Base-by-base conservation (phyloP, 2,329 filamentous ascomycete species). In the Chaetomiaceae sp. region DNA sequence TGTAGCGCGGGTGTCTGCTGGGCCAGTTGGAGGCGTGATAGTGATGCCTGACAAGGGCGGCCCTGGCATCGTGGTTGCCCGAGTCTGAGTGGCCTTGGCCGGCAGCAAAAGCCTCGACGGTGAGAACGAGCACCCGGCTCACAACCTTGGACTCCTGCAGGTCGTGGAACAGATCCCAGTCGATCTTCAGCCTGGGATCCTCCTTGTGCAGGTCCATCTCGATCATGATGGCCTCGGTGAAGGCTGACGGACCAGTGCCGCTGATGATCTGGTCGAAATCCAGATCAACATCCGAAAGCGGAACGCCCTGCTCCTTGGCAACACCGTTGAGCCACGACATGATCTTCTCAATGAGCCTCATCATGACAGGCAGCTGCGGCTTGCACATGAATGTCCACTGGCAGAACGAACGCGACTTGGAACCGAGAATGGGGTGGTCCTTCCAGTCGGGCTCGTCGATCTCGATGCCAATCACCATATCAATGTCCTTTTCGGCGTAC, bases 361-460 rank as follows among this genome's bases (percentile, higher is more conserved):
- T 73, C 82, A 89, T 87, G 51, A 88, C 82, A 1, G 83, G 82
- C 23, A 84, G 76, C 16, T 75, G 72, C 1, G 85, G 84, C 64
- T 87, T 86, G 61, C 80, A 80, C 72, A 86, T 84, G 62, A 88
- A 86, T 0, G 85, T 88, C 85, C 85, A 89, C 63, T 88, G 85
- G 65, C 85, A 88, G 65, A 89, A 88, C 0, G 84, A 88, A 59
- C 76, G 73, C 33, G 80, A 87, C 68, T 88, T 88, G 44, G 75
- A 76, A 13, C 85, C 85, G 0, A 88, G 73, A 29, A 88, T 82
- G 1, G 80, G 75, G 64, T 88, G 85, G 45, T 81, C 69, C 16
- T 69, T 71, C 68, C 81, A 87, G 8, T 81, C 75, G 0, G 85
- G 85, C 66, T 87, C 78, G 62, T 88, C 85, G 53, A 88, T 85